Evolutionary conservation across 2,329 filamentous ascomycete species (phyloP).

Genomic region (Gliomastix tumulicola): DNA sequence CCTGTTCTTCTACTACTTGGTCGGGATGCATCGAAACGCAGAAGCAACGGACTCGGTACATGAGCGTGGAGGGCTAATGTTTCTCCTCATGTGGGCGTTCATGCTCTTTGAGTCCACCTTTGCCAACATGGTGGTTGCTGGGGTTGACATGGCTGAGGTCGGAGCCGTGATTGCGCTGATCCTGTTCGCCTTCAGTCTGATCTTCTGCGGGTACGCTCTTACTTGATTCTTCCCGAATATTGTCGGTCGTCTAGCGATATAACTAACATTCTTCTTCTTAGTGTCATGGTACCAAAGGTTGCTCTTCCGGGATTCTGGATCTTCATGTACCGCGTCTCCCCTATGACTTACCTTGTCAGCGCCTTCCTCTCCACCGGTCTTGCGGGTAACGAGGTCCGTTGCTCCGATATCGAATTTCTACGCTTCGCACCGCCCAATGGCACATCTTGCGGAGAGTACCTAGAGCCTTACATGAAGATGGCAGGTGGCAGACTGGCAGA

Average conservation of each 20-base stretch:
- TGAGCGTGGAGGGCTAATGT: constrained; percentile 71
- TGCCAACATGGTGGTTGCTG: constrained; percentile 63
- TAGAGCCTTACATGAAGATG: constrained; percentile 43
- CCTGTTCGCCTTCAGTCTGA: constrained; percentile 48
- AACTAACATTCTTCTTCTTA: background rate
- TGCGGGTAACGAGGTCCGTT: constrained; percentile 51
- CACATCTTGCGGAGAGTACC: constrained; percentile 58
- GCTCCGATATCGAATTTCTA: constrained; percentile 49
- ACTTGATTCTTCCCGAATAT: background rate
- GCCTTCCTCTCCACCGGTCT: constrained; percentile 66
- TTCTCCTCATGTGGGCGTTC: constrained; percentile 62
- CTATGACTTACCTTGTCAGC: constrained; percentile 63
- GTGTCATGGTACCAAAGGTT: constrained; percentile 52
- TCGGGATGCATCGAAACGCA: constrained; percentile 51
- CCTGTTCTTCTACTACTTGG: constrained; percentile 53
- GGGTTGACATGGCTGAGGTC: constrained; percentile 62
- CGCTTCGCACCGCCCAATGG: constrained; percentile 57
- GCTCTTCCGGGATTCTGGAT: constrained; percentile 66
- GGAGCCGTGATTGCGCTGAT: constrained; percentile 59
- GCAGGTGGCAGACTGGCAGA: constrained; percentile 55
- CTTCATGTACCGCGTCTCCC: constrained; percentile 64
- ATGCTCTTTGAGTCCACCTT: constrained; percentile 67
- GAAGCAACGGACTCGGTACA: constrained; percentile 12
- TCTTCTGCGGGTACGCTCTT: constrained; percentile 46
- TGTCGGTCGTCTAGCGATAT: background rate